A percentile compares a stretch with the other conserved stretches of the same genome.
These are phyloP conservation scores for Lactifluus volemus DNA, from an alignment of 768 basidiomycete genomes.

Conservation along the genomic window DNA sequence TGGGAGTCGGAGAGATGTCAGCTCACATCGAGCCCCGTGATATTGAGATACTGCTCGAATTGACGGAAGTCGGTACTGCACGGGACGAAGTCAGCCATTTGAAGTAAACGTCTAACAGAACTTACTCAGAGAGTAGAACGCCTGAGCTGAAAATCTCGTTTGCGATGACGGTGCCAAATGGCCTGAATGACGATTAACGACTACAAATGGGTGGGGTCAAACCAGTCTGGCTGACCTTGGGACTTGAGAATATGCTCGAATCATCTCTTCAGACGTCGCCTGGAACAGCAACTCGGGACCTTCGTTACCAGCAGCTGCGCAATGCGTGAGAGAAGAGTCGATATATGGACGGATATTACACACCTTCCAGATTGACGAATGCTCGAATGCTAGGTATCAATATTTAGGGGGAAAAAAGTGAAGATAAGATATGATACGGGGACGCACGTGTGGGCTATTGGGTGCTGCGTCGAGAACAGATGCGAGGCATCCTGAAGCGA, in stretches of 20 bases:
- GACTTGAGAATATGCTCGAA: constrained; percentile 78
- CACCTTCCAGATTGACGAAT: constrained; percentile 86
- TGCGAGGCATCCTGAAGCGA: constrained; percentile 93
- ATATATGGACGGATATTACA: neutral
- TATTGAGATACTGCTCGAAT: constrained; percentile 81
- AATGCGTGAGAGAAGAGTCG: neutral
- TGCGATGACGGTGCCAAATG: constrained; percentile 82
- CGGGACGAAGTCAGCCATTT: constrained; percentile 1
- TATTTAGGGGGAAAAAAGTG: neutral
- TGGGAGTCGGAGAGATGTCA: neutral
- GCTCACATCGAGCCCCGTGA: constrained; percentile 84
- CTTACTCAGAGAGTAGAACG: constrained; percentile 81
- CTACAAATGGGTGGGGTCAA: neutral
- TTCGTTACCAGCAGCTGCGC: constrained; percentile 69
- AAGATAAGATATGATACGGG: neutral
- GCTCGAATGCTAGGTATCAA: constrained; percentile 55
- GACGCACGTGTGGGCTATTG: constrained; percentile 56
- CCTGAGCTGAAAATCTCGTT: constrained; percentile 92
- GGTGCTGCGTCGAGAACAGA: constrained; percentile 87
- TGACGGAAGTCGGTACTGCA: constrained; percentile 90
- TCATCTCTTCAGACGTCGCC: constrained; percentile 93
- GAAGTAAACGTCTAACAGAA: constrained; percentile 3
- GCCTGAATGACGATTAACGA: constrained; percentile 34
- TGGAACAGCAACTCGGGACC: constrained; percentile 92
- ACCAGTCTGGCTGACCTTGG: constrained; percentile 43